Percentiles rank a stretch among this genome's conserved stretches.
Evolutionary conservation across 495 filamentous ascomycete genomes (phyloP).

Genomic region (Podospora fimiseda): DNA sequence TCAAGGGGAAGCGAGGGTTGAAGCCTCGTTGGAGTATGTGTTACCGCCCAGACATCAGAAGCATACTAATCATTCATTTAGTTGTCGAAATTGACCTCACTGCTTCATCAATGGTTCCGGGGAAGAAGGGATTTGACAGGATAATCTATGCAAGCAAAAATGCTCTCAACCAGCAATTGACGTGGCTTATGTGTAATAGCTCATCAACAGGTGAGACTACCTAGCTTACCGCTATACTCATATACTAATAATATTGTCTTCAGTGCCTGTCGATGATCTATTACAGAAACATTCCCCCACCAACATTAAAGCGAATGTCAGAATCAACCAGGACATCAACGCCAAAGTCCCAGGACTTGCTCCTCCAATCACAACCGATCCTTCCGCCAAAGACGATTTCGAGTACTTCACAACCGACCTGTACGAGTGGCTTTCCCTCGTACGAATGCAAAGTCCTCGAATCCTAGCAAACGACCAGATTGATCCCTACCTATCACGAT

Average conservation of each 20-base stretch:
- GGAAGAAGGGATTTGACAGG: slow-evolving; percentile 85
- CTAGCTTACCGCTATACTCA: background rate
- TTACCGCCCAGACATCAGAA: background rate
- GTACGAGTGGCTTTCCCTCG: slow-evolving; percentile 80
- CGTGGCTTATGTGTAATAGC: slow-evolving; percentile 78
- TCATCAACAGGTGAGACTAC: slow-evolving; percentile 30
- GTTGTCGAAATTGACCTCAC: slow-evolving; percentile 79
- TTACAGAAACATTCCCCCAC: slow-evolving; percentile 50
- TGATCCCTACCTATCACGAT: slow-evolving; percentile 78
- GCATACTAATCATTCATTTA: slow-evolving; percentile 23
- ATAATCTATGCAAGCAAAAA: slow-evolving; percentile 81
- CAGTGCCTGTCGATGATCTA: slow-evolving; percentile 43
- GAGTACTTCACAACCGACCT: slow-evolving; percentile 57
- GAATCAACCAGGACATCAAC: slow-evolving; percentile 25
- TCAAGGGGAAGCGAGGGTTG: slow-evolving; percentile 47
- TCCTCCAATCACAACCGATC: slow-evolving; percentile 30
- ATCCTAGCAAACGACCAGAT: slow-evolving; percentile 59
- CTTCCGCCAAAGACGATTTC: slow-evolving; percentile 38
- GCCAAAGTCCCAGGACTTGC: slow-evolving; percentile 47
- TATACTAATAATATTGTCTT: slow-evolving; percentile 17
- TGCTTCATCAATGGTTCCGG: slow-evolving; percentile 74
- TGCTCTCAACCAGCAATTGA: slow-evolving; percentile 60
- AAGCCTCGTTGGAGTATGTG: slow-evolving; percentile 47
- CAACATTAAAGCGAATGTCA: slow-evolving; percentile 33
- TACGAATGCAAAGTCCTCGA: slow-evolving; percentile 66